phyloP scores from a whole-genome alignment of 1,284 basidiomycete genomes.

The Papiliotrema flavescens region DNA sequence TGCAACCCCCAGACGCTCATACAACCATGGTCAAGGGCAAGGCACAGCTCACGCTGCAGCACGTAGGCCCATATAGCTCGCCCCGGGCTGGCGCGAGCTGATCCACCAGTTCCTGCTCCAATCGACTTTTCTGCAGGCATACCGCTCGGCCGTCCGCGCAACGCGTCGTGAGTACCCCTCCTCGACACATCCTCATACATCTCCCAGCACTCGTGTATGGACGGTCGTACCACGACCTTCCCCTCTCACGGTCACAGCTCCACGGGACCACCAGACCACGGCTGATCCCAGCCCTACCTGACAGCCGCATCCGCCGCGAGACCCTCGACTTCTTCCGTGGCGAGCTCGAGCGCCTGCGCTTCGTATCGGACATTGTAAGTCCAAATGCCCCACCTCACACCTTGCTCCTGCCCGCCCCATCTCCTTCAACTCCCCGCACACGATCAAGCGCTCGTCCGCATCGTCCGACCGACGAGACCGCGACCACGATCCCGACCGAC shows the following conservation, averaged over 20 bases:
- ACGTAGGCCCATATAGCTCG: neutral
- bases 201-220: neutral
- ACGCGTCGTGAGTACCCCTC: slow-evolving; percentile 37
- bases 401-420: no score
- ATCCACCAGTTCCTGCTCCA: slow-evolving; percentile 42
- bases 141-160: slow-evolving; percentile 42
- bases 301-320: slow-evolving; percentile 40
- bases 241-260: neutral
- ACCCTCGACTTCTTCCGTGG: slow-evolving; percentile 45
- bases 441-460: neutral
- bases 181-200: neutral
- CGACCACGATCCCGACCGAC: neutral
- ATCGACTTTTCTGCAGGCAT: slow-evolving; percentile 40
- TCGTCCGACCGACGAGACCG: no score
- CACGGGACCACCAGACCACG: neutral
- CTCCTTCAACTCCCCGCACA: no score
- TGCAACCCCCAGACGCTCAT: no score
- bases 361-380: slow-evolving; percentile 39
- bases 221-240: no score
- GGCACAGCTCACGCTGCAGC: neutral
- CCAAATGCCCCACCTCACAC: no score
- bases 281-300: slow-evolving; percentile 38
- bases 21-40: neutral
- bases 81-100: neutral
- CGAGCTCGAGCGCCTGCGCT: slow-evolving; percentile 39